Evolutionary conservation across 371 early-diverging fungal genomes (phyloP).

Genomic region (Mucor velutinosus): DNA sequence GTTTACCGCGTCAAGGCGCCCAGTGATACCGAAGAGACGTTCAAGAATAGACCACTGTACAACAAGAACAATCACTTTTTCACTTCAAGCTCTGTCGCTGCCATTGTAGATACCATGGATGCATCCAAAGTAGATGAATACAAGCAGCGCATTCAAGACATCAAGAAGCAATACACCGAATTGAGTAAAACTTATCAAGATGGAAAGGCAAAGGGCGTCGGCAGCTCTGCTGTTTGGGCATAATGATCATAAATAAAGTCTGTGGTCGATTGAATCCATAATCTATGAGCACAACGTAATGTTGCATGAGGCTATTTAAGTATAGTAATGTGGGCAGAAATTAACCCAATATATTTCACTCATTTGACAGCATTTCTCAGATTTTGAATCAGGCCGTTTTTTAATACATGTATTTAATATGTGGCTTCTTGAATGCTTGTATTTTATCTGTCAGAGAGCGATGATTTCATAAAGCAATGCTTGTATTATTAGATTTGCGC

Average conservation of each 20-base stretch:
- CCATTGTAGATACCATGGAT: background rate
- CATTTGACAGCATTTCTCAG: too few relatives aligned
- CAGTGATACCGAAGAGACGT: slow-evolving; percentile 12
- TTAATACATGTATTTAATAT: too few relatives aligned
- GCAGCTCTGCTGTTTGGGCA: slow-evolving; percentile 16
- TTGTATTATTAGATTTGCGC: too few relatives aligned
- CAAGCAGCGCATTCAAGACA: background rate
- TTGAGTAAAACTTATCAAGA: slow-evolving; percentile 14
- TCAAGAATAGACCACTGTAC: slow-evolving; percentile 16
- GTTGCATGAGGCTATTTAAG: too few relatives aligned
- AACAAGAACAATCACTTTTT: slow-evolving; percentile 19
- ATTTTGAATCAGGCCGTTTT: too few relatives aligned
- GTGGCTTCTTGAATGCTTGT: too few relatives aligned
- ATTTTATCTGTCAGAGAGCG: too few relatives aligned
- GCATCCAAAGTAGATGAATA: background rate
- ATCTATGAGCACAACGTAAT: too few relatives aligned
- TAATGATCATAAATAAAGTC: background rate
- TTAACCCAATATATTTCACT: too few relatives aligned
- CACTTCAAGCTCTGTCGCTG: slow-evolving; percentile 1
- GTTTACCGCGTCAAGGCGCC: slow-evolving; percentile 19
- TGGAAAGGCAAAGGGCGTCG: slow-evolving; percentile 13
- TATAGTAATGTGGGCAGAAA: too few relatives aligned
- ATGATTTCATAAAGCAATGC: too few relatives aligned
- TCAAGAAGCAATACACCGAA: slow-evolving; percentile 3
- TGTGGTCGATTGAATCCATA: too few relatives aligned